phyloP scores from a whole-genome alignment of 345 rosid species.

The Isatis tinctoria region DNA sequence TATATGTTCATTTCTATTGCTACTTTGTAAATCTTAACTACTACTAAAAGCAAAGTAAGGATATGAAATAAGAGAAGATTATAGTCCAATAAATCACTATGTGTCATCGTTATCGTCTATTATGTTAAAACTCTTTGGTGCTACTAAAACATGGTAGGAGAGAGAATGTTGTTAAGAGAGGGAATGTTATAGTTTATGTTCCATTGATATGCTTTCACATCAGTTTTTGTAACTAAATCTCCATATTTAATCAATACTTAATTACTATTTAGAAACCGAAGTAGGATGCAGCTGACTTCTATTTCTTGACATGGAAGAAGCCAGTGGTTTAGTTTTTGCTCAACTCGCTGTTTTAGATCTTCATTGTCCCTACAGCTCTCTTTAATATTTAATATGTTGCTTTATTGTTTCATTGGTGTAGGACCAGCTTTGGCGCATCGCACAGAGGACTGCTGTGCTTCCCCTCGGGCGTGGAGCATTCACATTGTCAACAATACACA shows the following conservation, averaged over 20 bases:
- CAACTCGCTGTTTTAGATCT: conserved; percentile 2
- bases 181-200: neutral
- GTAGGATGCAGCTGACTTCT: conserved; percentile 10
- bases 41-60: neutral
- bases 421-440: conserved; percentile 97
- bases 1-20: conserved; percentile 3
- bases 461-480: conserved; percentile 98
- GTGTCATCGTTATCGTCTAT: neutral
- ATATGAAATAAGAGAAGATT: neutral
- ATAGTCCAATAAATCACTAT: neutral
- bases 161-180: neutral
- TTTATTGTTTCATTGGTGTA: conserved; percentile 31
- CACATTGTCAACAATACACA: conserved; percentile 85
- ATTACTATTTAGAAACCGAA: conserved; percentile 10
- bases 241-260: neutral
- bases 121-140: neutral
- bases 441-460: conserved; percentile 94
- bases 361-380: neutral
- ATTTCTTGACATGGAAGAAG: conserved; percentile 4
- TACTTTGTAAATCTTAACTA: neutral
- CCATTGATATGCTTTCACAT: conserved; percentile 2
- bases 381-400: neutral
- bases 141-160: neutral
- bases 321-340: neutral
- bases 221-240: neutral